Evolutionary conservation across 2,329 filamentous ascomycete genomes (phyloP).

Genomic region (Aspergillus arachidicola): DNA sequence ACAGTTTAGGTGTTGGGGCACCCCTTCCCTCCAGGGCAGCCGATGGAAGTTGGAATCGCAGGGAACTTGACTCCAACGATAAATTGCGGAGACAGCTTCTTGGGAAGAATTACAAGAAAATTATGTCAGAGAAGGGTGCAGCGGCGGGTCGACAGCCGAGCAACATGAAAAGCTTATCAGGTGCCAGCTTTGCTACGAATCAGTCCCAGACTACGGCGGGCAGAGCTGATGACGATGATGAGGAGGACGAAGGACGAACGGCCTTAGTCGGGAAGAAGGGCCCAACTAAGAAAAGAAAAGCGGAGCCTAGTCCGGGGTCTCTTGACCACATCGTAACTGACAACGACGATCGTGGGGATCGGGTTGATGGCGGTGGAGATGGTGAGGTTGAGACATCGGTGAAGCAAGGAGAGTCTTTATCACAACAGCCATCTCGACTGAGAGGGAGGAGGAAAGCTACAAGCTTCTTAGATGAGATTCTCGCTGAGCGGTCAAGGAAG

Average conservation of each 20-base stretch:
- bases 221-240: constrained; percentile 22
- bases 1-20: constrained; percentile 52
- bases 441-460: constrained; percentile 43
- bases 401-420: constrained; percentile 11
- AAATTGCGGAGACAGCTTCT: constrained; percentile 49
- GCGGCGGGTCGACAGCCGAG: constrained; percentile 27
- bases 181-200: not conserved
- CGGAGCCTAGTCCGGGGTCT: not conserved
- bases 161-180: not conserved
- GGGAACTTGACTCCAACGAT: constrained; percentile 46
- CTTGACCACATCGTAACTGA: not conserved
- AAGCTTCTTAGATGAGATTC: constrained; percentile 59
- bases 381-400: constrained; percentile 9
- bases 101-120: constrained; percentile 44
- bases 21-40: constrained; percentile 45
- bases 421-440: constrained; percentile 16
- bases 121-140: constrained; percentile 47
- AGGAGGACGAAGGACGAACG: constrained; percentile 48
- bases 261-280: constrained; percentile 38
- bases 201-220: not conserved
- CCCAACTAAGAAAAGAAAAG: constrained; percentile 19
- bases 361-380: constrained; percentile 6
- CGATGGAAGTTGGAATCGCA: constrained; percentile 44
- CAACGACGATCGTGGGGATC: constrained; percentile 1
- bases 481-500: constrained; percentile 52